A percentile compares a stretch with the other conserved stretches of the same genome.
Conservation (phyloP, 257 asterid genomes). For the Fraxinus pennsylvanica region DNA sequence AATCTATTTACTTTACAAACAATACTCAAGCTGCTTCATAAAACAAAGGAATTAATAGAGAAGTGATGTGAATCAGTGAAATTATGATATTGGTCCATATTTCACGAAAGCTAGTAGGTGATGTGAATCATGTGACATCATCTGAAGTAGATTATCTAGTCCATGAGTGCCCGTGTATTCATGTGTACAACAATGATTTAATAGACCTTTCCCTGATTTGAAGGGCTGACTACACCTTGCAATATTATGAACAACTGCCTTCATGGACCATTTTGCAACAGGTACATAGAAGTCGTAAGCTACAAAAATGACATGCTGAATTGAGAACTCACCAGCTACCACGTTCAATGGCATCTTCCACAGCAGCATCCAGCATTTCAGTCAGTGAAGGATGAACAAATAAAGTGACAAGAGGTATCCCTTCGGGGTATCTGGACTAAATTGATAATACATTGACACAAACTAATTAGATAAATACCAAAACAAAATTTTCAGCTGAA, state of each 20-base stretch:
- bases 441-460: constrained; percentile 31
- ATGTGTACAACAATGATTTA: neutral
- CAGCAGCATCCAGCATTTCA: constrained; percentile 87
- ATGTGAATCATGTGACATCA: neutral
- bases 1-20: neutral
- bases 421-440: constrained; percentile 95
- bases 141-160: constrained; percentile 13
- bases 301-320: constrained; percentile 16
- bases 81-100: neutral
- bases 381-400: constrained; percentile 78
- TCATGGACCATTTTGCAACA: neutral
- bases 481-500: neutral
- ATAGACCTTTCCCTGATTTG: neutral
- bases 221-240: neutral
- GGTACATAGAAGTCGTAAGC: constrained; percentile 4
- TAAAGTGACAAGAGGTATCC: constrained; percentile 69
- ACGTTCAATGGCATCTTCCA: constrained; percentile 87
- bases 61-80: neutral
- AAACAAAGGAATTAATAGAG: neutral
- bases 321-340: constrained; percentile 78
- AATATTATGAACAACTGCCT: neutral
- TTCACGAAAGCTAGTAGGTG: constrained; percentile 18
- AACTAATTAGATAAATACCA: constrained; percentile 28
- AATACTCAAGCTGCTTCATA: neutral
- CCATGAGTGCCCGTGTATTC: constrained; percentile 7